These are phyloP conservation scores for Pyrenophora graminea DNA, from an alignment of 2,329 filamentous ascomycete genomes.

Conservation along the genomic window DNA sequence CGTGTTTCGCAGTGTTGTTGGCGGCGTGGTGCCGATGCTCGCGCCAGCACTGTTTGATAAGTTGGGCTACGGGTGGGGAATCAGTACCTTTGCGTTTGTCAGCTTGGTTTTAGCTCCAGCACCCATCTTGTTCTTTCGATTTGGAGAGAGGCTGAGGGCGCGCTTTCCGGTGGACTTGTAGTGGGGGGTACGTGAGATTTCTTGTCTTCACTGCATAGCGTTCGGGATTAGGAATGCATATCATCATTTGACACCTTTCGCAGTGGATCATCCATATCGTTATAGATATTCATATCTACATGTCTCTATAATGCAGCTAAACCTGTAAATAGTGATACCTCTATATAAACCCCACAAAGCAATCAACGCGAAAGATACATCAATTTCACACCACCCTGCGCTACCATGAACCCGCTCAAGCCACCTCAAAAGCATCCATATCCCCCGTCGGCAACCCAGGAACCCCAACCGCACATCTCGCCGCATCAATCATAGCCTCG, in stretches of 20 bases:
- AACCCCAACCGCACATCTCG: slow-evolving; percentile 31
- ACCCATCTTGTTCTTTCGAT: slow-evolving; percentile 55
- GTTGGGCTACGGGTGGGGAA: slow-evolving; percentile 56
- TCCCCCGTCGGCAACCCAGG: slow-evolving; percentile 37
- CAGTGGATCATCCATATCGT: background rate
- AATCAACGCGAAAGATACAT: too few species aligned
- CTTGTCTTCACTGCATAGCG: too few species aligned
- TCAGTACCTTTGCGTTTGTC: slow-evolving; percentile 55
- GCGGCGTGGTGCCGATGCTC: slow-evolving; percentile 54
- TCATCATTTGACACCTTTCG: too few species aligned
- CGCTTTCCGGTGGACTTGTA: slow-evolving; percentile 41
- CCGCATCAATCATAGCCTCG: slow-evolving; percentile 37
- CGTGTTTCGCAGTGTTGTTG: slow-evolving; percentile 53
- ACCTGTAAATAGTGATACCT: too few species aligned
- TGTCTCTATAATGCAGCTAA: too few species aligned
- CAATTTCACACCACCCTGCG: too few species aligned
- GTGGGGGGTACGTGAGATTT: background rate
- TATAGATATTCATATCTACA: background rate
- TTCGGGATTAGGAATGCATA: too few species aligned
- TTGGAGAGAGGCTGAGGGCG: slow-evolving; percentile 53
- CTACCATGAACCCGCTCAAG: background rate
- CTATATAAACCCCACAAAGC: too few species aligned
- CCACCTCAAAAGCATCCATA: slow-evolving; percentile 34
- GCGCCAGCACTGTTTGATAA: slow-evolving; percentile 51
- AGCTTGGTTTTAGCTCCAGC: slow-evolving; percentile 53